phyloP scores from a whole-genome alignment of 2,329 filamentous ascomycete genomes.

The Fusarium musae region DNA sequence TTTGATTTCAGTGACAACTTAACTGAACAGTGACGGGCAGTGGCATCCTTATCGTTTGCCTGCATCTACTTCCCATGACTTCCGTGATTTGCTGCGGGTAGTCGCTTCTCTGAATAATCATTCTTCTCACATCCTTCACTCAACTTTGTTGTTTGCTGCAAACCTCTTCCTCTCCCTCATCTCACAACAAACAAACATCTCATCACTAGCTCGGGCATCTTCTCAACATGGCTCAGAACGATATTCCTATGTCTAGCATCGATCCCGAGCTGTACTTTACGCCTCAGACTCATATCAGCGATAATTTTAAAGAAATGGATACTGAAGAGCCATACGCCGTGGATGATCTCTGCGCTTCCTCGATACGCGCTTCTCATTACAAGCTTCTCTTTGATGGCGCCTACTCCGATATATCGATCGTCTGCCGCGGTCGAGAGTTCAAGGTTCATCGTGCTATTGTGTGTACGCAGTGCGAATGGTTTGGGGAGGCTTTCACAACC shows the following conservation, averaged over 20 bases:
- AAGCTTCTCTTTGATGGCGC: slow-evolving; percentile 22
- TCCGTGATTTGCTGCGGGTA: not conserved
- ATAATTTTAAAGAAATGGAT: not conserved
- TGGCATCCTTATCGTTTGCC: not conserved
- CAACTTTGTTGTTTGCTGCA: not conserved
- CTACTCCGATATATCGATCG: slow-evolving; percentile 50
- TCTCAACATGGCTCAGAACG: not conserved
- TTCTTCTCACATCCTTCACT: not conserved
- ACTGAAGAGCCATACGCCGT: not conserved
- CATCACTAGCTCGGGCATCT: not conserved
- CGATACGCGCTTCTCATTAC: not conserved
- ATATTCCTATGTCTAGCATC: not conserved
- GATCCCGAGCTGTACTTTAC: not conserved
- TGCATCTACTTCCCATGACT: not conserved
- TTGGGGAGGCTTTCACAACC: slow-evolving; percentile 40
- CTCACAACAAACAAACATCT: not conserved
- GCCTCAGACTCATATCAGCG: not conserved
- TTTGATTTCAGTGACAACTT: too few relatives aligned
- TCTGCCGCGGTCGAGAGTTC: slow-evolving; percentile 46
- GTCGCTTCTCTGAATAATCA: not conserved
- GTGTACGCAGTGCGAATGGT: slow-evolving; percentile 50
- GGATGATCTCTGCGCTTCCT: slow-evolving; percentile 2
- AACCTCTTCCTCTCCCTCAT: not conserved
- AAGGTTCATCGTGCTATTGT: slow-evolving; percentile 50
- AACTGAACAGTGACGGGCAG: not conserved